phyloP scores from a whole-genome alignment of 2,329 filamentous ascomycete genomes.

The Penicillium sp. region DNA sequence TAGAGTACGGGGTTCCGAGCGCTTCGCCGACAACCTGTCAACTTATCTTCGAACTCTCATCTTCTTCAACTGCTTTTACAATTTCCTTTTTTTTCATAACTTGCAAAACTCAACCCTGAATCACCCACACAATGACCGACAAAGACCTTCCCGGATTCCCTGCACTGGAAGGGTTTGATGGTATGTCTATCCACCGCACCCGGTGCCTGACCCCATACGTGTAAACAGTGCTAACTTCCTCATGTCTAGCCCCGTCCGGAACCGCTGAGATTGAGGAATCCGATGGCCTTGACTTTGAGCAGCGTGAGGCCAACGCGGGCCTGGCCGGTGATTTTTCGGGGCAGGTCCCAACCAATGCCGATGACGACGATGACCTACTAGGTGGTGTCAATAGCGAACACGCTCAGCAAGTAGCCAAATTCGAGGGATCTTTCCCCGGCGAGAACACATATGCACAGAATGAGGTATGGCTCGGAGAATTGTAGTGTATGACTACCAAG shows the following conservation, averaged over 20 bases:
- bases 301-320: constrained; percentile 86
- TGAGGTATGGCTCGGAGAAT: constrained; percentile 56
- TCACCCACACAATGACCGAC: constrained; percentile 64
- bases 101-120: constrained; percentile 3
- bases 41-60: neutral
- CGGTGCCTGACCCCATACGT: constrained; percentile 17
- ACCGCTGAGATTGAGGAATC: constrained; percentile 31
- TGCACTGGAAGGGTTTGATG: constrained; percentile 73
- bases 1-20: constrained; percentile 12
- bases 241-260: constrained; percentile 35
- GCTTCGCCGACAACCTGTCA: constrained; percentile 24
- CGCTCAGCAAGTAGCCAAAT: constrained; percentile 57
- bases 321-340: constrained; percentile 91
- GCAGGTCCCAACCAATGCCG: constrained; percentile 56
- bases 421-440: constrained; percentile 89
- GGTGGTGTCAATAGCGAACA: constrained; percentile 53
- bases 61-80: constrained; percentile 4
- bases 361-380: constrained; percentile 70
- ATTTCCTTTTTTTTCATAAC: constrained; percentile 2
- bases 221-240: constrained; percentile 25
- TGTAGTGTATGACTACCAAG: neutral
- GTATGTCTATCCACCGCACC: constrained; percentile 38
- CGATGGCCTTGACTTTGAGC: constrained; percentile 79
- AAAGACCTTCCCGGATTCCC: constrained; percentile 59
- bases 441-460: constrained; percentile 69